Conservation (phyloP, 176 grass and related monocot species). For the Eragrostis nindensis region DNA sequence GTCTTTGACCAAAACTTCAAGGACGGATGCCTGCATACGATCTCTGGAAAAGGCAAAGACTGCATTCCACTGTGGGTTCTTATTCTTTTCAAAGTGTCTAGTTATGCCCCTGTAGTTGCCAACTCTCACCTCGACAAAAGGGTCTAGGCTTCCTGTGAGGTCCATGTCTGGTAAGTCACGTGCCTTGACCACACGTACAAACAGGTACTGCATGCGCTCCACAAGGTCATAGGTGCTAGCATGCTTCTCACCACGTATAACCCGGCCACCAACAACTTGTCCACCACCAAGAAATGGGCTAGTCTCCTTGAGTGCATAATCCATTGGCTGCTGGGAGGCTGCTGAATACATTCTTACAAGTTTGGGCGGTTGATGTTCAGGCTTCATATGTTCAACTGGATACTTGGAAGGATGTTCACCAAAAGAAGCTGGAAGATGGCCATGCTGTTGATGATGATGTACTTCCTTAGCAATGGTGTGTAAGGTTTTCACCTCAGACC, state of each 20-base stretch:
- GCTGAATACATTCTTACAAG: conserved; percentile 90
- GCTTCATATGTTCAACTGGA: conserved; percentile 69
- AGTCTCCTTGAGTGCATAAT: conserved; percentile 94
- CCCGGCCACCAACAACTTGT: conserved; percentile 88
- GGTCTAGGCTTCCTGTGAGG: conserved; percentile 90
- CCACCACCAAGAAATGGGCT: conserved; percentile 91
- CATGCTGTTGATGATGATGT: conserved; percentile 58
- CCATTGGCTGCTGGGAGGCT: conserved; percentile 83
- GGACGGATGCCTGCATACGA: conserved; percentile 79
- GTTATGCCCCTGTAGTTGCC: conserved; percentile 93
- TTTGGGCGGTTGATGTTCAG: conserved; percentile 59
- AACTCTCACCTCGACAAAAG: conserved; percentile 87
- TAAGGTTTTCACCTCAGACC: conserved; percentile 63
- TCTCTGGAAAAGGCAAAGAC: conserved; percentile 98
- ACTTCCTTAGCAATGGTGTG: conserved; percentile 76
- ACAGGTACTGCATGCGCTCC: conserved; percentile 92
- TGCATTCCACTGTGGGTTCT: conserved; percentile 92
- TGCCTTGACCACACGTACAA: conserved; percentile 97
- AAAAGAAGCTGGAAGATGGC: conserved; percentile 55
- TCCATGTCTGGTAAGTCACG: conserved; percentile 81
- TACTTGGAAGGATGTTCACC: conserved; percentile 65
- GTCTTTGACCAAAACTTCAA: conserved; percentile 89
- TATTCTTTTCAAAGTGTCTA: conserved; percentile 91
- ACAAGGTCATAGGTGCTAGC: conserved; percentile 94
- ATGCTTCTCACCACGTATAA: conserved; percentile 82